Evolutionary conservation across 2,329 filamentous ascomycete genomes (phyloP), one percentile per base, ranked within the genome.

Genomic region (Neopestalotiopsis sp.): DNA sequence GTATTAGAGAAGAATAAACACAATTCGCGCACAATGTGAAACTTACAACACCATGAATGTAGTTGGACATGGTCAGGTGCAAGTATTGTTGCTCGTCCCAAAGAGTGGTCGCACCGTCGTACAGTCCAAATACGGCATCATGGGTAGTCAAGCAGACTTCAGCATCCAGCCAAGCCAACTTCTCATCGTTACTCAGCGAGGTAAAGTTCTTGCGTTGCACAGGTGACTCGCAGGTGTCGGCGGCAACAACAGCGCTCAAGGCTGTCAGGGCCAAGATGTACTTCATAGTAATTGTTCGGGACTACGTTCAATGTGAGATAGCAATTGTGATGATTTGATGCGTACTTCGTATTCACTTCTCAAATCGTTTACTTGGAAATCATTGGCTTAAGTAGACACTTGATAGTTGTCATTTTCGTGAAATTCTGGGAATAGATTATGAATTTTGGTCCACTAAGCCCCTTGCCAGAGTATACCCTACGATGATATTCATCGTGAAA

Each of bases 1-100:
- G 24, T 24, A 2, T 24, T 24, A 24, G 24, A 24, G 24, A 7
- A 49, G 14, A 6, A 49, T 49, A 4, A 49, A 49, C 14, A 4
- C 4, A 2, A 49, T 20, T 20, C 1, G 14, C 6, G 0, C 17
- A 2, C 14, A n/a, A 4, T 20, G 7, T 17, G 3, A 14, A 1
- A 49, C 40, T 45, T 49, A 64, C 61, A 12, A 67, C 65, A 34
- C 38, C 57, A 34, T 67, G 65, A 9, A 67, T 56, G 38, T 56
- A 67, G 38, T 67, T 67, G 52, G 52, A 34, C 57, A 56, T 49
- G 52, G 45, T 61, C 38, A 67, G 7, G 17, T 67, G 65, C 32
- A 49, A n/a, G 17, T 61, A 67, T 34, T 60, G 52, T 30, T 56
- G 65, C 56, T 67, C 65, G 20, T 67, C 65, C 65, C 65, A 67